Conservation (phyloP, 345 rosid species). For the Euphorbia pulcherrima region DNA sequence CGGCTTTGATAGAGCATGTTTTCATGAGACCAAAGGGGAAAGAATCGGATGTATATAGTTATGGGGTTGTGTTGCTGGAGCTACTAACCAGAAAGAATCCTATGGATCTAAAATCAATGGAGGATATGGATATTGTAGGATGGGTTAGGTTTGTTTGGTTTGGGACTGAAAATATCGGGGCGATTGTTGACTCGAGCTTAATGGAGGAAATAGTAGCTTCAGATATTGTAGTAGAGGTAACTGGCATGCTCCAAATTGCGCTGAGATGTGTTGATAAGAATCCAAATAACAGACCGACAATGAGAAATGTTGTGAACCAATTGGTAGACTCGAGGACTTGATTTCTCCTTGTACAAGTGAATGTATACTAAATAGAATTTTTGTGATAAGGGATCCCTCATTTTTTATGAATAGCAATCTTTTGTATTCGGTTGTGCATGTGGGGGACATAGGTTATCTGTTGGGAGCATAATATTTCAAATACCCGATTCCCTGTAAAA, state of each 20-base stretch:
- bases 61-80: conserved; percentile 28
- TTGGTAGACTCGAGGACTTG: conserved; percentile 21
- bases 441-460: too few species aligned
- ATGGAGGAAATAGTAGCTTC: conserved; percentile 47
- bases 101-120: conserved; percentile 13
- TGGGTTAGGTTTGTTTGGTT: conserved; percentile 52
- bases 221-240: conserved; percentile 42
- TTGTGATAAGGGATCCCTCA: background rate
- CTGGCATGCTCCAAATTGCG: conserved; percentile 42
- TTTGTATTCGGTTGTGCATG: too few species aligned
- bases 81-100: conserved; percentile 23
- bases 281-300: conserved; percentile 54
- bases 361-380: background rate
- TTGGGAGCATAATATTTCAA: too few species aligned
- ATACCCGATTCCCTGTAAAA: too few species aligned
- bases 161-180: conserved; percentile 24
- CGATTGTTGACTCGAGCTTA: conserved; percentile 42
- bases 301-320: conserved; percentile 63
- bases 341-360: background rate
- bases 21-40: conserved; percentile 43
- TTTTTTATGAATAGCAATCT: too few species aligned
- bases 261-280: conserved; percentile 59
- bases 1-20: conserved; percentile 53
- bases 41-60: conserved; percentile 29
- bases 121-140: conserved; percentile 39